A percentile compares a stretch with the other conserved stretches of the same genome.
phyloP scores from a whole-genome alignment of 495 filamentous ascomycete species.

The Bombardia bombarda region DNA sequence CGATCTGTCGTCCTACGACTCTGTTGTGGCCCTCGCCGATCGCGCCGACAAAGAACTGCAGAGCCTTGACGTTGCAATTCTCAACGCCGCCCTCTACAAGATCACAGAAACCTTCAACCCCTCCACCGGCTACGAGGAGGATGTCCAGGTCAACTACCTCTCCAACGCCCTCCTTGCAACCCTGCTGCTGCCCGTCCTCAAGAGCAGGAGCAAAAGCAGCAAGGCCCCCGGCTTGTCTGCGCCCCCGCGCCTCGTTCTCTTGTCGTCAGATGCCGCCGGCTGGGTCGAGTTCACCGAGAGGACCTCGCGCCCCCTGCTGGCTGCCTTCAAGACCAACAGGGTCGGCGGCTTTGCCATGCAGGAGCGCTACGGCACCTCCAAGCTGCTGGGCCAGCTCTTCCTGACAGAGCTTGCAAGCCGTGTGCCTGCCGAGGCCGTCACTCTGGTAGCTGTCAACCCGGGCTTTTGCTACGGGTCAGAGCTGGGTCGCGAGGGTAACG shows the following conservation, averaged over 20 bases:
- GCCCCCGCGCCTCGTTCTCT: conserved; percentile 3
- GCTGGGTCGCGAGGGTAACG: background rate
- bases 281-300: conserved; percentile 25
- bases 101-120: conserved; percentile 7
- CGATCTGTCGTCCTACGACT: conserved; percentile 30
- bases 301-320: conserved; percentile 23
- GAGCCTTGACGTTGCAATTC: conserved; percentile 33
- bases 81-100: conserved; percentile 34
- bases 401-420: conserved; percentile 33
- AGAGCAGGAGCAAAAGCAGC: conserved; percentile 3
- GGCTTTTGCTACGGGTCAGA: conserved; percentile 11
- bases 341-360: conserved; percentile 12
- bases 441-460: conserved; percentile 8
- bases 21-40: conserved; percentile 14
- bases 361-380: conserved; percentile 34
- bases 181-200: conserved; percentile 25
- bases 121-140: conserved; percentile 29
- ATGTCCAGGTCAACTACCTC: conserved; percentile 46
- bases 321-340: conserved; percentile 18
- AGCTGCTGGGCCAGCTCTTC: conserved; percentile 43
- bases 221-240: background rate
- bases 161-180: conserved; percentile 36
- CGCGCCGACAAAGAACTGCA: conserved; percentile 12
- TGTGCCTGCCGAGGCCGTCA: conserved; percentile 8
- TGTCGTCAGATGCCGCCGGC: background rate